Conservation (phyloP, 495 filamentous ascomycete species). For the Schizothecium vesticola region DNA sequence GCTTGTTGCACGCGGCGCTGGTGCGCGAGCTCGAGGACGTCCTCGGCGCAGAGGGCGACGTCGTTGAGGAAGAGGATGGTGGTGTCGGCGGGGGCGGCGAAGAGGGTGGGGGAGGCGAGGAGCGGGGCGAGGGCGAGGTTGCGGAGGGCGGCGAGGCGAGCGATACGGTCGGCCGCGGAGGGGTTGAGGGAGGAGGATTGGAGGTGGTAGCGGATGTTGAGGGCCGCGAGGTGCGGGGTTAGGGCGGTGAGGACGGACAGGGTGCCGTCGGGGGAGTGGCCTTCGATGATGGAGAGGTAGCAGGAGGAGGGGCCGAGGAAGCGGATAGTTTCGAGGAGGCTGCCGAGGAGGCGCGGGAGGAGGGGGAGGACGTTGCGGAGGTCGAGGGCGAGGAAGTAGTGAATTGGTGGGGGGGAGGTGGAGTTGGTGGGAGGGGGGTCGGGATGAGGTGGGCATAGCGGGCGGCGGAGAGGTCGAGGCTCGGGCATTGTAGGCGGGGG, state of each 20-base stretch:
- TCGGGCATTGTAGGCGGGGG: constrained; percentile 7
- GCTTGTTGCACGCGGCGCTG: constrained; percentile 39
- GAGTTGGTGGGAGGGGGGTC: background rate
- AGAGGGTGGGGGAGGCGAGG: background rate
- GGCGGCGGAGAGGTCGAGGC: background rate
- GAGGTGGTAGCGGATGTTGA: constrained; percentile 1
- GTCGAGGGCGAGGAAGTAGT: constrained; percentile 47
- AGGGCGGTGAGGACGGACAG: constrained; percentile 31
- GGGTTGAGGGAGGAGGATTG: background rate
- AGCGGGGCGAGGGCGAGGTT: background rate
- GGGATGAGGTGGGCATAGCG: background rate
- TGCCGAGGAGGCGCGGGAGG: constrained; percentile 43
- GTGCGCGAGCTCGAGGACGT: constrained; percentile 49
- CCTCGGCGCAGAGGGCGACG: constrained; percentile 44
- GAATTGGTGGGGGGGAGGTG: background rate
- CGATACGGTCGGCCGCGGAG: constrained; percentile 14
- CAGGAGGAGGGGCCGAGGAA: constrained; percentile 46
- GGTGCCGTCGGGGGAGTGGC: constrained; percentile 47
- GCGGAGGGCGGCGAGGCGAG: constrained; percentile 5
- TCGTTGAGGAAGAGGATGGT: constrained; percentile 49
- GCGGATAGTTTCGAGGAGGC: constrained; percentile 41
- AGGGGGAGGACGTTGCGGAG: constrained; percentile 36
- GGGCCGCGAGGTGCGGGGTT: background rate
- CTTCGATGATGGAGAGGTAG: constrained; percentile 46
- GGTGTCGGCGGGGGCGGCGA: constrained; percentile 23